Evolutionary conservation across 106 monocot genomes (phyloP), one percentile per base, ranked within the genome.

Genomic region (Dendrobium nobile): DNA sequence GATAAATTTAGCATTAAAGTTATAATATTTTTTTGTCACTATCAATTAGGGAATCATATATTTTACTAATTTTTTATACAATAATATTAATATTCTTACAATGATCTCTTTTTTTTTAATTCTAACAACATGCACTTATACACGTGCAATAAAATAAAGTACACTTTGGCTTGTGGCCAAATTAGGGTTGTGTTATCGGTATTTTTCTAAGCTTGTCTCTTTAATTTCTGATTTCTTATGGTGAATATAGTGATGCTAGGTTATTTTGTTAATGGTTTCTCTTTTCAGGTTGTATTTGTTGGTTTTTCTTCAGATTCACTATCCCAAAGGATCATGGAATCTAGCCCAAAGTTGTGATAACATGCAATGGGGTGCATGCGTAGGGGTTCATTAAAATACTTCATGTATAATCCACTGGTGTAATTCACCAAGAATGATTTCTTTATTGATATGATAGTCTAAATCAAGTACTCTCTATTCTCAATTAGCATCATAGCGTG

Each of bases 261-360:
- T 51, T 41, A 41, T 42, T 64, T 44, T 76, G 43, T 15, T 76
- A 28, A 19, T n/a, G 5, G 17, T 18, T 15, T 19, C 22, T 51
- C 65, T 86, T 11, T 79, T 33, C 83, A 99, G 98, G 98, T 99
- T 86, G 98, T 99, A 27, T 99, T 99, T 88, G 98, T 95, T 56
- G 98, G 98, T 19, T 99, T 99, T 79, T 99, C 98, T 77, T 86
- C 95, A 0, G 95, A 99, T 31, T 88, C 98, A 7, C 92, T 99
- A 58, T 87, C 91, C 5, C 98, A 99, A 82, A 95, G 98, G 79
- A 95, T 99, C 68, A 37, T 89, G 28, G 98, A 99, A 85, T 99
- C 86, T 95, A 91, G 77, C 98, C 98, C 4, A 99, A 99, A 79
- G 84, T 88, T 67, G 91, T 99, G 40, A 83, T 99, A 54, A 99